Evolutionary conservation across 805 yeast species (phyloP).

Genomic region (Jamesozyma piceae): DNA sequence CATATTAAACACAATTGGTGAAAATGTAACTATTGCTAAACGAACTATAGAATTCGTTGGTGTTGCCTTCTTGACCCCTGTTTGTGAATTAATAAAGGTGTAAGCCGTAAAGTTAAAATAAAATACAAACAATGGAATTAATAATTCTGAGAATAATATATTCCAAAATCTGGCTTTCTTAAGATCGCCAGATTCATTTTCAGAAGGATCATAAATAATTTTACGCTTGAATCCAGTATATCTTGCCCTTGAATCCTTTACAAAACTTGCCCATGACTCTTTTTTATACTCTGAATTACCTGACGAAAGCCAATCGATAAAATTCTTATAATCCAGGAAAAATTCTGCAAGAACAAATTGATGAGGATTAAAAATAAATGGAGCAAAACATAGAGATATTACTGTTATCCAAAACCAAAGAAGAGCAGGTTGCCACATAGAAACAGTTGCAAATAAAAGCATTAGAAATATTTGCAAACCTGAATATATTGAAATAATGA

Average conservation of each 20-base stretch:
- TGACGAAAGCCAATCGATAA: conserved; percentile 66
- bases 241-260: conserved; percentile 71
- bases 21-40: conserved; percentile 41
- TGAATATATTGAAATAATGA: conserved; percentile 63
- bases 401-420: conserved; percentile 70
- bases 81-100: conserved; percentile 76
- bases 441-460: conserved; percentile 62
- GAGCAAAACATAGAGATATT: conserved; percentile 56
- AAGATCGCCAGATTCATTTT: conserved; percentile 51
- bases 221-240: conserved; percentile 85
- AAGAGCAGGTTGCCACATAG: conserved; percentile 74
- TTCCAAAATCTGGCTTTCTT: conserved; percentile 73
- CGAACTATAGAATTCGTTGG: conserved; percentile 55
- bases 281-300: conserved; percentile 62
- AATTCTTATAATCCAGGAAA: conserved; percentile 56
- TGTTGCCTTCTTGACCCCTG: conserved; percentile 52
- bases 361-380: conserved; percentile 69
- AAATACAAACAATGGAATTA: conserved; percentile 63
- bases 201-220: conserved; percentile 56
- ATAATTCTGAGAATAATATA: conserved; percentile 68
- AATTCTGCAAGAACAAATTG: conserved; percentile 63
- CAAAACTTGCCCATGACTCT: conserved; percentile 74
- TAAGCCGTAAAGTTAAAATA: conserved; percentile 64
- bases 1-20: conserved; percentile 39
- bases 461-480: conserved; percentile 65